phyloP scores from a whole-genome alignment of 228 moss, liverwort and hornwort genomes.

The Sphagnum fallax region DNA sequence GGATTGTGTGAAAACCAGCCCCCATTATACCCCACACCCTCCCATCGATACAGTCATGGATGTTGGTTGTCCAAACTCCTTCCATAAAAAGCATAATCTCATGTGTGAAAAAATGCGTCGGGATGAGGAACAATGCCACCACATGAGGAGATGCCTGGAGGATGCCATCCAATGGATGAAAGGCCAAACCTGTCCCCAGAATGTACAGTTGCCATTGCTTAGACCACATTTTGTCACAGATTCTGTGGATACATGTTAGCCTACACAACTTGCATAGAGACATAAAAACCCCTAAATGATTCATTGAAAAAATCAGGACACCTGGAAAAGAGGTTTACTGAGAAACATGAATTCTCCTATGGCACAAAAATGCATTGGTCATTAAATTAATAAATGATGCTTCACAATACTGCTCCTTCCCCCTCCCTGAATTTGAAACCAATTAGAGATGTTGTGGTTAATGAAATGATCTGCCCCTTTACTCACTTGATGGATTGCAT shows the following conservation, averaged over 20 bases:
- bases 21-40: slow-evolving; percentile 92
- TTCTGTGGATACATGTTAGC: background rate
- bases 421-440: too few species aligned
- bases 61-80: slow-evolving; percentile 89
- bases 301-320: background rate
- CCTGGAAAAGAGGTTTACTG: background rate
- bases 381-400: too few species aligned
- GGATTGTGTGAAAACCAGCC: slow-evolving; percentile 90
- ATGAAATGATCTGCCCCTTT: too few species aligned
- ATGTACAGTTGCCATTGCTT: background rate
- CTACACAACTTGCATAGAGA: too few species aligned
- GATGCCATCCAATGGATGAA: slow-evolving; percentile 84
- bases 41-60: slow-evolving; percentile 95
- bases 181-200: slow-evolving; percentile 73
- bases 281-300: too few species aligned
- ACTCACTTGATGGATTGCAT: too few species aligned
- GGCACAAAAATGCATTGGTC: background rate
- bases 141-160: slow-evolving; percentile 87
- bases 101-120: slow-evolving; percentile 82
- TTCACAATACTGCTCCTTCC: too few species aligned
- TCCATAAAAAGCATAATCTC: slow-evolving; percentile 73
- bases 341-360: background rate
- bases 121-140: slow-evolving; percentile 61
- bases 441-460: too few species aligned
- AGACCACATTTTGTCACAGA: background rate